Percentiles rank a stretch among this genome's conserved stretches.
phyloP scores from a whole-genome alignment of 768 basidiomycete genomes.

The Boletus rubescentipes region DNA sequence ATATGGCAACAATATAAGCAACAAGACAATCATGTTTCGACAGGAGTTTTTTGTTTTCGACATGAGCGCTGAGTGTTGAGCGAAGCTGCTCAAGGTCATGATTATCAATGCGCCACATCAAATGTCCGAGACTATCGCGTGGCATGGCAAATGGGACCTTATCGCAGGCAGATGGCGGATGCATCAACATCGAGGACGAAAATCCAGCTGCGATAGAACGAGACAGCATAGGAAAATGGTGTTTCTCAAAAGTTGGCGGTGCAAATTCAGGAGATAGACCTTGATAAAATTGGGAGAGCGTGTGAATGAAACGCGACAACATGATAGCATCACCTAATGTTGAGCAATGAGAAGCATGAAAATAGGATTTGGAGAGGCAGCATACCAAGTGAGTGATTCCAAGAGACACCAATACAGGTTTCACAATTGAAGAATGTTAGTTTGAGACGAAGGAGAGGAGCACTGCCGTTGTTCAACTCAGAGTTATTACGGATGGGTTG shows the following conservation, averaged over 20 bases:
- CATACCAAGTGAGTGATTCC: conserved; percentile 36
- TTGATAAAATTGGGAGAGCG: conserved; percentile 32
- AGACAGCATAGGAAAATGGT: conserved; percentile 19
- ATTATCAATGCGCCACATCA: too few species aligned
- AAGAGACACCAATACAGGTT: conserved; percentile 34
- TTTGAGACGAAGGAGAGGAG: conserved; percentile 28
- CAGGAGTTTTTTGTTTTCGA: background rate
- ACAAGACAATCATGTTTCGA: conserved; percentile 31
- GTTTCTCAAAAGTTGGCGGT: conserved; percentile 27
- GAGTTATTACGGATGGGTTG: conserved; percentile 7
- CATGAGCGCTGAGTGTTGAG: background rate
- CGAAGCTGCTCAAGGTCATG: too few species aligned
- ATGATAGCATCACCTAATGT: conserved; percentile 29
- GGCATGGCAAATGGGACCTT: too few species aligned
- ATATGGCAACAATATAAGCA: conserved; percentile 23
- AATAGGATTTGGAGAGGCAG: background rate
- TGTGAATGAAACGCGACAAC: conserved; percentile 31
- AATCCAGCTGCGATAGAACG: conserved; percentile 11
- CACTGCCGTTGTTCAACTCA: conserved; percentile 12
- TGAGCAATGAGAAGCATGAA: background rate
- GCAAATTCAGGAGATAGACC: conserved; percentile 4
- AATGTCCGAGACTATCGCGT: too few species aligned
- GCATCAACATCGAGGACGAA: background rate
- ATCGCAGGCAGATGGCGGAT: too few species aligned
- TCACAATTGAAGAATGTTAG: conserved; percentile 23